phyloP scores from a whole-genome alignment of 192 early-diverging fungal genomes.

The Backusella westeae region DNA sequence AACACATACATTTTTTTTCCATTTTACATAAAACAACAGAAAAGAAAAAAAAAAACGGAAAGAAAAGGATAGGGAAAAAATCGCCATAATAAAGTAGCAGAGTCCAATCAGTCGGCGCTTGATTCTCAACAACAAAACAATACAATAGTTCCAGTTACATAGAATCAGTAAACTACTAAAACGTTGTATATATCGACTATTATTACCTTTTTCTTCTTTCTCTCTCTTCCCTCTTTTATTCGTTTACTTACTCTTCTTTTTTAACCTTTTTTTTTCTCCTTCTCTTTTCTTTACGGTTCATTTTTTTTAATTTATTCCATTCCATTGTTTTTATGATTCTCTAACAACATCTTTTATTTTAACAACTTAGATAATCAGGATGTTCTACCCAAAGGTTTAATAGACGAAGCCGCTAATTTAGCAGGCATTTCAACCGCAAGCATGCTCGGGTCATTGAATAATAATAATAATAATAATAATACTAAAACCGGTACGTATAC shows the following conservation, averaged over 20 bases:
- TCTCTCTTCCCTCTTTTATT: background rate
- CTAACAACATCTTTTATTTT: background rate
- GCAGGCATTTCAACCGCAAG: conserved; percentile 9
- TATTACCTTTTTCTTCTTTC: background rate
- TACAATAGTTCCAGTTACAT: background rate
- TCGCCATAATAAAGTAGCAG: too few species aligned
- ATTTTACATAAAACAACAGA: background rate
- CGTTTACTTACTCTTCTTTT: background rate
- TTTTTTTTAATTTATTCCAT: background rate
- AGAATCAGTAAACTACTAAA: background rate
- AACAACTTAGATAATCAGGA: conserved; percentile 6
- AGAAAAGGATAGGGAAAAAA: background rate
- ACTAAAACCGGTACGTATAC: background rate
- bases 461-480: background rate
- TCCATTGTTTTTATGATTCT: background rate
- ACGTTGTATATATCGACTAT: background rate
- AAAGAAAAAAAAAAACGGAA: background rate
- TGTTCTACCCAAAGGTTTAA: conserved; percentile 1
- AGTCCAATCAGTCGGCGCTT: background rate
- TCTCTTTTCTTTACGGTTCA: background rate
- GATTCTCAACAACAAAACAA: background rate
- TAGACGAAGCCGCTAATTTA: conserved; percentile 8
- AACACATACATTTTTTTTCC: background rate
- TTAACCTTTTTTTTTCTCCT: background rate
- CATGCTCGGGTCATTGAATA: background rate